These are phyloP conservation scores for Fomitopsis betulina DNA, from an alignment of 1,284 basidiomycete genomes.

Conservation along the genomic window DNA sequence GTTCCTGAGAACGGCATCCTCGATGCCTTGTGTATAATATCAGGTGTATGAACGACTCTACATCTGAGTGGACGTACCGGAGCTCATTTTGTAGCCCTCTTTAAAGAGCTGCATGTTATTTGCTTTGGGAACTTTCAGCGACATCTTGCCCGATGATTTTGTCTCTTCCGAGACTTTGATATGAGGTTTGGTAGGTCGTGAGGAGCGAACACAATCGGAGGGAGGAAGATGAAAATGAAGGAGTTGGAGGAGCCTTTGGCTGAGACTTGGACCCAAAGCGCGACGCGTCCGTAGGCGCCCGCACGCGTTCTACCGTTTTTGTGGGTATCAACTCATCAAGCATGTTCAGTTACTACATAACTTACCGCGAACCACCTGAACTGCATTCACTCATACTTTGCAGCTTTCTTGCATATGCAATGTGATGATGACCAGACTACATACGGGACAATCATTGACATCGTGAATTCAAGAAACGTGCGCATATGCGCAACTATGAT, in stretches of 20 bases:
- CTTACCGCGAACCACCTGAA: too few relatives aligned
- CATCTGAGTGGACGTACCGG: neutral
- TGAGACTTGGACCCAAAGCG: neutral
- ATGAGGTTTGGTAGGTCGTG: too few relatives aligned
- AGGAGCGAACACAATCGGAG: neutral
- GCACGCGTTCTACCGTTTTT: neutral
- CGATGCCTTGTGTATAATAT: conserved; percentile 84
- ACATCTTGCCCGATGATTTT: conserved; percentile 46
- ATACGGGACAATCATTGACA: too few relatives aligned
- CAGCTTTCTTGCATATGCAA: too few relatives aligned
- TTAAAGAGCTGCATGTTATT: conserved; percentile 92
- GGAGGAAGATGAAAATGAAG: neutral
- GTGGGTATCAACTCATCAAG: too few relatives aligned
- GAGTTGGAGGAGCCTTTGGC: too few relatives aligned
- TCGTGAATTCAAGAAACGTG: too few relatives aligned
- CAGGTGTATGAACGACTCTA: neutral
- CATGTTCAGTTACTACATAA: too few relatives aligned
- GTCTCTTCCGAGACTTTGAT: neutral
- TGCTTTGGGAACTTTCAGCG: conserved; percentile 91
- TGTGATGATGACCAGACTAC: too few relatives aligned
- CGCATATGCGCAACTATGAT: too few relatives aligned
- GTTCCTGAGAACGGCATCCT: conserved; percentile 92
- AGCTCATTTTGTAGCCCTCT: conserved; percentile 81
- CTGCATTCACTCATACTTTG: too few relatives aligned
- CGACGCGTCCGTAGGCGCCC: neutral